These are phyloP conservation scores for Neltuma alba DNA, from an alignment of 306 rosid genomes.

Conservation along the genomic window DNA sequence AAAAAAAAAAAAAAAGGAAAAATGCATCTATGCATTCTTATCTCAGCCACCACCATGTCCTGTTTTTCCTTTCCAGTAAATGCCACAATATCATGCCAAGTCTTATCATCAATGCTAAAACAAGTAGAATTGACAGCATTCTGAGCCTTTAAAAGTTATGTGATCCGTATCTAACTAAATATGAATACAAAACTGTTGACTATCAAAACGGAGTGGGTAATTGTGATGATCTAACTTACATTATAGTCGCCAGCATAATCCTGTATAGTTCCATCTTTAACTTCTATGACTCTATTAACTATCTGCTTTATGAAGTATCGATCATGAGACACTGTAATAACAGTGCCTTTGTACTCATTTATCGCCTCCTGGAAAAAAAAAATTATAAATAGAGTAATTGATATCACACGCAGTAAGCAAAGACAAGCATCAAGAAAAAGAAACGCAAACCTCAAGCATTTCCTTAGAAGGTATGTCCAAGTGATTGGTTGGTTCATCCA, in stretches of 20 bases:
- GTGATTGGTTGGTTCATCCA: slow-evolving; percentile 98
- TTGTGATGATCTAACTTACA: slow-evolving; percentile 53
- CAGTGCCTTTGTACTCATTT: slow-evolving; percentile 80
- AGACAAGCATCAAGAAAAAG: slow-evolving; percentile 22
- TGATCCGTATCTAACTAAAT: slow-evolving; percentile 31
- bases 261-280: slow-evolving; percentile 69
- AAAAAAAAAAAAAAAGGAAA: too few relatives aligned
- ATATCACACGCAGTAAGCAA: slow-evolving; percentile 19
- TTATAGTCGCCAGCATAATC: slow-evolving; percentile 92
- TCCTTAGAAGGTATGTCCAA: slow-evolving; percentile 96
- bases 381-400: slow-evolving; percentile 29
- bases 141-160: neutral
- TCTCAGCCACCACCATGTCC: neutral
- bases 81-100: neutral
- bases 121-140: neutral
- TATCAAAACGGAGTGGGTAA: neutral
- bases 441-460: slow-evolving; percentile 84
- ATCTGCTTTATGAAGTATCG: slow-evolving; percentile 93
- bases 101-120: neutral
- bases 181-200: neutral
- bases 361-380: slow-evolving; percentile 78
- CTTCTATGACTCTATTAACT: slow-evolving; percentile 93
- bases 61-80: neutral
- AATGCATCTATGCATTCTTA: neutral
- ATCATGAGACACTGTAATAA: slow-evolving; percentile 94